Evolutionary conservation across 805 yeast species (phyloP), one percentile per base, ranked within the genome.

Genomic region (Limtongozyma cylindracea): DNA sequence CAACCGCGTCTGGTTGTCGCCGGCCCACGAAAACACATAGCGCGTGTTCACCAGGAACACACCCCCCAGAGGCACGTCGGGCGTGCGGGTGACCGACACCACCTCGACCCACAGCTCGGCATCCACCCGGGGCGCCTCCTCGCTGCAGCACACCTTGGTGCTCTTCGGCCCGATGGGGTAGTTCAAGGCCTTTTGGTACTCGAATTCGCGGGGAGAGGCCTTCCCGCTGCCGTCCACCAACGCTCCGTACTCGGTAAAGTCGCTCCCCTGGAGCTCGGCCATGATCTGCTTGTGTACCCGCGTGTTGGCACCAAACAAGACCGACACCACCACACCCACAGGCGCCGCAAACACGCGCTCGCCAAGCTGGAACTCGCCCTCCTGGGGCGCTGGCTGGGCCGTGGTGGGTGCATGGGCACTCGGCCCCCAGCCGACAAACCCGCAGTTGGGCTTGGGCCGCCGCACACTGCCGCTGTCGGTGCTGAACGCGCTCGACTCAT

Each of bases 151-250:
- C 46, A 84, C 72, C 26, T 45, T 45, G 0, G 91, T 72, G 31
- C 71, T 72, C 31, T 69, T 71, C 5, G 88, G 88, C 0, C 84
- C 88, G 24, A 74, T 63, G 0, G 76, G 57, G 3, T 61, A 67
- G 22, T 56, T 49, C 19, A 73, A 44, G 2, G 84, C 82, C 31
- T 72, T 67, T 2, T 49, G 50, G 34, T 69, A 73, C 0, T 53
- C 39, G 30, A 62, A 73, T 6, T 45, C 42, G 32, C 91, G 48
- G 23, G 41, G 25, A 45, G 58, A 29, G 32, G 43, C 19, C 5
- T 61, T 45, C 13, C 26, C 24, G 11, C 23, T 7, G 4, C 27
- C 23, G 8, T 20, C 6, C 6, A 5, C 21, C 19, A 28, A 32
- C n/a, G 20, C 15, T 17, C 26, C 30, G 22, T 25, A 31, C 3